phyloP scores from a whole-genome alignment of 352 stramenopile genomes.

The Phytopythium sindhum region DNA sequence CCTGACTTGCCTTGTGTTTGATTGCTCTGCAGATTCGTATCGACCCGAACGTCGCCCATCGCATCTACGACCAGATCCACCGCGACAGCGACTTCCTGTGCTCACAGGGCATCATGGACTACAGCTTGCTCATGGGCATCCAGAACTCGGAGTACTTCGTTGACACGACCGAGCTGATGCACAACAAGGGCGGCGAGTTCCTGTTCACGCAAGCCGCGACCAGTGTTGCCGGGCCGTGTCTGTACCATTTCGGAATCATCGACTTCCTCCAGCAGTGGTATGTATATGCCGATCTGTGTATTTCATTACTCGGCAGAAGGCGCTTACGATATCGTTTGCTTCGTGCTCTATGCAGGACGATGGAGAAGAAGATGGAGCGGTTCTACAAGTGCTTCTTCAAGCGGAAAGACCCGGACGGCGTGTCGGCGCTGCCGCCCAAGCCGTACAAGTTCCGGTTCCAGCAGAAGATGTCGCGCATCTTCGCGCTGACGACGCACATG shows the following conservation, averaged over 20 bases:
- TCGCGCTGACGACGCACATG: slow-evolving; percentile 64
- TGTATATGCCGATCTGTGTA: slow-evolving; percentile 12
- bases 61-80: slow-evolving; percentile 87
- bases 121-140: slow-evolving; percentile 89
- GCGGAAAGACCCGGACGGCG: slow-evolving; percentile 82
- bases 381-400: slow-evolving; percentile 90
- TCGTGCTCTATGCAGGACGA: slow-evolving; percentile 45
- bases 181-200: slow-evolving; percentile 41
- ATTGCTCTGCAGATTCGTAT: slow-evolving; percentile 60
- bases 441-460: slow-evolving; percentile 91
- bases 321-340: slow-evolving; percentile 2
- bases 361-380: slow-evolving; percentile 89
- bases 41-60: slow-evolving; percentile 63
- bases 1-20: neutral
- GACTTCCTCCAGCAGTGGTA: slow-evolving; percentile 90
- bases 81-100: slow-evolving; percentile 88
- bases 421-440: slow-evolving; percentile 86
- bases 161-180: slow-evolving; percentile 66
- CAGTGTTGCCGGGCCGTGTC: slow-evolving; percentile 80
- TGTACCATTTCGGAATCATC: slow-evolving; percentile 92
- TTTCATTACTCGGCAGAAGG: neutral
- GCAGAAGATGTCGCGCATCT: slow-evolving; percentile 89
- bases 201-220: slow-evolving; percentile 81
- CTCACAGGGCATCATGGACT: slow-evolving; percentile 91
- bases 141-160: slow-evolving; percentile 89